These are phyloP conservation scores for Boletus reticulatus DNA, from an alignment of 768 basidiomycete species.

Conservation along the genomic window DNA sequence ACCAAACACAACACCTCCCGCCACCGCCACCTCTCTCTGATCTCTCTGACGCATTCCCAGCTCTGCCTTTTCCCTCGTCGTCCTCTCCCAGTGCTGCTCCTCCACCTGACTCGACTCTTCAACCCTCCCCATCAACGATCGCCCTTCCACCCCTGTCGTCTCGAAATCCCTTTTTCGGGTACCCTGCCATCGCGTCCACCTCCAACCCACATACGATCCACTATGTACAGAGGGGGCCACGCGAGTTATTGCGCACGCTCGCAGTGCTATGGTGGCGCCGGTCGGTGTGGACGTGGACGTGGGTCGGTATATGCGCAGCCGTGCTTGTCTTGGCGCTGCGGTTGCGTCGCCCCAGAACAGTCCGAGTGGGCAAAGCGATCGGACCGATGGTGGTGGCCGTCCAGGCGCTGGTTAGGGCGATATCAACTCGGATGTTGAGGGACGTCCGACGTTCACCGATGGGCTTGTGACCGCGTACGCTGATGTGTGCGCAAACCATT, in stretches of 20 bases:
- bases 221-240: constrained; percentile 64
- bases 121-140: constrained; percentile 10
- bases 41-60: neutral
- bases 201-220: constrained; percentile 41
- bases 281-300: constrained; percentile 20
- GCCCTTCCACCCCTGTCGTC: constrained; percentile 52
- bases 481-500: too few species aligned
- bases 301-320: constrained; percentile 33
- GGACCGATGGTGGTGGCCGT: too few species aligned
- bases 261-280: constrained; percentile 59
- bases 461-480: too few species aligned
- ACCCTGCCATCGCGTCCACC: constrained; percentile 45
- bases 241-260: constrained; percentile 65
- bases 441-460: too few species aligned
- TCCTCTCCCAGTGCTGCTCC: neutral
- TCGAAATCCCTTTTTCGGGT: constrained; percentile 75
- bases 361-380: too few species aligned
- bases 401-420: too few species aligned
- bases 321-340: constrained; percentile 25
- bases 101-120: neutral
- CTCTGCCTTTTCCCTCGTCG: neutral
- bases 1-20: constrained; percentile 6
- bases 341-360: neutral
- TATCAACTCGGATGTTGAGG: too few species aligned
- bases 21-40: neutral